Evolutionary conservation across 164 flowering plant genomes (phyloP).

Genomic region (Magnolia kwangsiensis): DNA sequence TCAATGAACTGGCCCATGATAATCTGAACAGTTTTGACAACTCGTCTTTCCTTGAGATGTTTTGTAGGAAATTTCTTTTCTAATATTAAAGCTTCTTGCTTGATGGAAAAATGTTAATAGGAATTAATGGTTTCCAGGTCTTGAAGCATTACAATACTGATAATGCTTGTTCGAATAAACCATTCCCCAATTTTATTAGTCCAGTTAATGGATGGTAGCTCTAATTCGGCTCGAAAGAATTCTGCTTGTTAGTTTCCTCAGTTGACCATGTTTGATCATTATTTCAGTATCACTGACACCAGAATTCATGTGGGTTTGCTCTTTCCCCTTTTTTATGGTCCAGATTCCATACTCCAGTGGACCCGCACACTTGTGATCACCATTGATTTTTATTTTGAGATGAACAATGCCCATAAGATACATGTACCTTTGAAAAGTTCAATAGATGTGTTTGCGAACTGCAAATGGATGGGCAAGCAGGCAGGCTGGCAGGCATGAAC

Average conservation of each 20-base stretch:
- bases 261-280: background rate
- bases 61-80: no score
- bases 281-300: background rate
- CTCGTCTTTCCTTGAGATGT: no score
- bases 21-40: no score
- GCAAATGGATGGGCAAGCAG: background rate
- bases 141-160: background rate
- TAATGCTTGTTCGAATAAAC: background rate
- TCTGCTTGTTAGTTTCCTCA: background rate
- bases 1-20: no score
- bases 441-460: background rate
- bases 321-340: background rate
- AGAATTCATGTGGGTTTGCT: background rate
- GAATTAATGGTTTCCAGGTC: no score
- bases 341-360: background rate
- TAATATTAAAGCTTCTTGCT: no score
- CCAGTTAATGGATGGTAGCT: background rate
- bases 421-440: background rate
- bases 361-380: background rate
- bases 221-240: background rate
- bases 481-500: background rate
- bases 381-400: no score
- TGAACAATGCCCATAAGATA: background rate
- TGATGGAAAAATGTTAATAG: no score
- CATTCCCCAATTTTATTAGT: background rate